Base-by-base conservation (phyloP, 441 rosid species). In the Pelargonium myrrhifolium region DNA sequence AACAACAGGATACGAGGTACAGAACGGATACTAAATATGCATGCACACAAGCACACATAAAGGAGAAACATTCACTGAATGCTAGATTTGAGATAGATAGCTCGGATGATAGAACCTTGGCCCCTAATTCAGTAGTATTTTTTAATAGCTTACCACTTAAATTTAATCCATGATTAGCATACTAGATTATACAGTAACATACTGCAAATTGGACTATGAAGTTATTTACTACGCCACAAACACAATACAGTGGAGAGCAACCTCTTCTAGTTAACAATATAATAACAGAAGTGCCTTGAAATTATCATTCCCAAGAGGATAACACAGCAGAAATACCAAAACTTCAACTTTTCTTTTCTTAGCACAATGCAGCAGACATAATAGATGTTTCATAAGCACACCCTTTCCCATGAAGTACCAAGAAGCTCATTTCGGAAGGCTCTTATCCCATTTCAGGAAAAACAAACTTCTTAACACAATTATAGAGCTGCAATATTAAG, bases 321-420 rank as follows among this genome's bases (percentile, higher is more conserved):
- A 15, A 53, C 21, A 53, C 59, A 17, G 9, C 7, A 53, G 15
- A 17, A 1, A 53, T 2, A 9, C 59, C 17, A 53, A 53, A 53
- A 53, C 21, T 53, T 53, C 22, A 53, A 53, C 22, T 6, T 18
- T n/a, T 53, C 22, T 15, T 49, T 49, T 49, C 8, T 53, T n/a
- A 53, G 59, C 9, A 53, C 59, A 53, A 53, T 17, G 59, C 59
- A 53, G 59, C 59, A 53, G 59, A 53, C 7, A 53, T 15, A 53
- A 53, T 37, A 53, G 17, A 53, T 15, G 22, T 53, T 53, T 22
- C 21, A 22, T 17, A 53, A 53, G 4, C 21, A 17, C 17, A 17
- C 59, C 59, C 59, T 17, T 53, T 53, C 22, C 59, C 7, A 9
- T 20, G 17, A 53, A 17, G 59, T n/a, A 47, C 4, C 59, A 53